Evolutionary conservation across 2,329 filamentous ascomycete species (phyloP).

Genomic region (Claviceps digitariae): DNA sequence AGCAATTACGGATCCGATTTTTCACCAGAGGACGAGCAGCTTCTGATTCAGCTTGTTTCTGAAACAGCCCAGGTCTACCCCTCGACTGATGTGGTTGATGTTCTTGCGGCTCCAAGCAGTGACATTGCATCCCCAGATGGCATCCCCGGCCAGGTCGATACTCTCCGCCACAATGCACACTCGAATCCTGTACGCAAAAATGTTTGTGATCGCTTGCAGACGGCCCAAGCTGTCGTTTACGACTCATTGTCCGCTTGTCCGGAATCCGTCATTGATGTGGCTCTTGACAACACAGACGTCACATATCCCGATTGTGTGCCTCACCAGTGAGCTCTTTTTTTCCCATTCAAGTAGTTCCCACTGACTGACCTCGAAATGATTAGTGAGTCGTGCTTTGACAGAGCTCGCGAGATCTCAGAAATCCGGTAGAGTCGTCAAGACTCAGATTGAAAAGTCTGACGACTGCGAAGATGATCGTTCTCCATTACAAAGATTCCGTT

Average conservation of each 20-base stretch:
- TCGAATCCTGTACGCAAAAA: neutral
- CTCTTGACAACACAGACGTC: slow-evolving; percentile 17
- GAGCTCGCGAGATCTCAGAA: slow-evolving; percentile 8
- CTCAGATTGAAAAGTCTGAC: neutral
- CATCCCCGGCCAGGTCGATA: slow-evolving; percentile 1
- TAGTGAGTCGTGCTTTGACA: slow-evolving; percentile 40
- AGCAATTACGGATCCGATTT: slow-evolving; percentile 34
- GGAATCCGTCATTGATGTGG: neutral
- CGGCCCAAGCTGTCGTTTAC: neutral
- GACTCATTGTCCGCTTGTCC: neutral
- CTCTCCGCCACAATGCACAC: neutral
- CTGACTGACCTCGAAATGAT: slow-evolving; percentile 54
- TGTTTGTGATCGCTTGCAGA: neutral
- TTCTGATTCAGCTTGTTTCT: slow-evolving; percentile 22
- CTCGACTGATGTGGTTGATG: neutral
- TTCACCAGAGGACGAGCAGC: slow-evolving; percentile 31
- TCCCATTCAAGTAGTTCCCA: slow-evolving; percentile 3
- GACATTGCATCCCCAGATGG: neutral
- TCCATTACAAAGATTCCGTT: slow-evolving; percentile 68
- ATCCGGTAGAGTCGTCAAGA: slow-evolving; percentile 5
- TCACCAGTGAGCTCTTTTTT: neutral
- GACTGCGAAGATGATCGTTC: slow-evolving; percentile 23
- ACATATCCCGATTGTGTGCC: slow-evolving; percentile 41
- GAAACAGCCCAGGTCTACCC: slow-evolving; percentile 4
- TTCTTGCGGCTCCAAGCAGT: neutral